Evolutionary conservation across 1,284 basidiomycete species (phyloP), one percentile per base, ranked within the genome.

Genomic region (Xanthoconium separans): DNA sequence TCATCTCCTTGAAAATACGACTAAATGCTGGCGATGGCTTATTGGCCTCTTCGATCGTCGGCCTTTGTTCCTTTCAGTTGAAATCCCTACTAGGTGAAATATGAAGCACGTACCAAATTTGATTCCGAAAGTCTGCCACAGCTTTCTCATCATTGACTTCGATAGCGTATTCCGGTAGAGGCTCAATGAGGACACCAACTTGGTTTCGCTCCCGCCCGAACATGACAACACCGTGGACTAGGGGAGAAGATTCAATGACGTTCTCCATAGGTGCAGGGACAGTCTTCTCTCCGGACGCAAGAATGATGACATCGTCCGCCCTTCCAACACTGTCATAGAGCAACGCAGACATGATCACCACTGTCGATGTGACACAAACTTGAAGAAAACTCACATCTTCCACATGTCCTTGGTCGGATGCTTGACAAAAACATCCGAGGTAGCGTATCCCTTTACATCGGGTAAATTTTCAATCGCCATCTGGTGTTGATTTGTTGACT

Each of bases 161-260:
- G 39, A 77, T 57, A 0, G 48, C 47, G 15, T 63, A 24, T 11
- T 43, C 64, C 0, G 53, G 40, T 1, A 50, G 55, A 1, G 70
- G 72, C 48, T 79, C 75, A 43, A 80, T 58, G 40, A 79, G 63
- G 27, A 77, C 57, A 2, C 78, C 77, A 7, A 71, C 63, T 53
- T 75, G 72, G 20, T 69, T 65, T 11, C 66, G 71, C 10, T 64
- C 71, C 1, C 70, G 60, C 18, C 79, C 77, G 22, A 78, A 80
- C 60, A 80, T 65, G 31, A 76, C 50, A 8, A 65, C 65, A 0
- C 64, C 71, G 7, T 63, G 53, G 6, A 79, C 64, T 0, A 58
- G 39, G 1, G 58, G 53, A 3, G 55, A 55, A 13, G 64, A 59
- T n/a, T 27, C 46, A 1, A 59, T 65, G 9, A 69, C 12, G 2